These are phyloP conservation scores for Trichosporon coremiiforme DNA, from an alignment of 1,284 basidiomycete species.

Conservation along the genomic window DNA sequence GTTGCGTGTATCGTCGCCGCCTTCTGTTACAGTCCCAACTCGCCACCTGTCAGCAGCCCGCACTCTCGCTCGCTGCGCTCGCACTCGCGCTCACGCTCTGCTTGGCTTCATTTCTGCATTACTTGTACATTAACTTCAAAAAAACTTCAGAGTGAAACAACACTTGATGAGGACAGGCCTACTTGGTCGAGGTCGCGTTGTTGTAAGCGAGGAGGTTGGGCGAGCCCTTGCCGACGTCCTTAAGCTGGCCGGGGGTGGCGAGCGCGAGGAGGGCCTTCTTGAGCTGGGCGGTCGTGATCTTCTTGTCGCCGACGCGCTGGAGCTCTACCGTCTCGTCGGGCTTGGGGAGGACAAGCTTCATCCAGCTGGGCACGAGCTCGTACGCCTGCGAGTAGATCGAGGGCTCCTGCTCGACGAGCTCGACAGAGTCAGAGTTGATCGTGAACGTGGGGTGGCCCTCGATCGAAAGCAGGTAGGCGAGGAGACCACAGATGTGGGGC, in stretches of 20 bases:
- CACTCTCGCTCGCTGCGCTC: not conserved
- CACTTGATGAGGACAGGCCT: not conserved
- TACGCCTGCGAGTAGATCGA: slow-evolving; percentile 59
- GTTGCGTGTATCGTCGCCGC: too few species aligned
- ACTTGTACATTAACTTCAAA: slow-evolving; percentile 17
- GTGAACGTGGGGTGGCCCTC: slow-evolving; percentile 67
- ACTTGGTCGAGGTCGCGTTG: slow-evolving; percentile 65
- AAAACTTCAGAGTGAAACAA: slow-evolving; percentile 14
- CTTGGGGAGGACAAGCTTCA: slow-evolving; percentile 48
- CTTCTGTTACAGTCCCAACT: too few species aligned
- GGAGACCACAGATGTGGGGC: slow-evolving; percentile 66
- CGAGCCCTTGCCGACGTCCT: slow-evolving; percentile 58
- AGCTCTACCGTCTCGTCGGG: slow-evolving; percentile 44
- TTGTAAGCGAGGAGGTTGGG: slow-evolving; percentile 78
- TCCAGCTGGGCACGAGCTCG: slow-evolving; percentile 51
- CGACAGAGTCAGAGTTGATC: slow-evolving; percentile 38
- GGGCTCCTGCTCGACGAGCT: slow-evolving; percentile 53
- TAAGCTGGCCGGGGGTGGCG: slow-evolving; percentile 63
- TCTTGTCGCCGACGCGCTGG: slow-evolving; percentile 40
- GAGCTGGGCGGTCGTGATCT: slow-evolving; percentile 67
- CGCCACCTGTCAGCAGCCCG: too few species aligned
- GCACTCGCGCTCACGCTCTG: not conserved
- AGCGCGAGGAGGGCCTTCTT: slow-evolving; percentile 73
- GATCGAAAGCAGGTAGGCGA: slow-evolving; percentile 81
- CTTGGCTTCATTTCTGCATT: slow-evolving; percentile 14